Conservation (phyloP, 768 basidiomycete genomes). For the Suillus variegatus region DNA sequence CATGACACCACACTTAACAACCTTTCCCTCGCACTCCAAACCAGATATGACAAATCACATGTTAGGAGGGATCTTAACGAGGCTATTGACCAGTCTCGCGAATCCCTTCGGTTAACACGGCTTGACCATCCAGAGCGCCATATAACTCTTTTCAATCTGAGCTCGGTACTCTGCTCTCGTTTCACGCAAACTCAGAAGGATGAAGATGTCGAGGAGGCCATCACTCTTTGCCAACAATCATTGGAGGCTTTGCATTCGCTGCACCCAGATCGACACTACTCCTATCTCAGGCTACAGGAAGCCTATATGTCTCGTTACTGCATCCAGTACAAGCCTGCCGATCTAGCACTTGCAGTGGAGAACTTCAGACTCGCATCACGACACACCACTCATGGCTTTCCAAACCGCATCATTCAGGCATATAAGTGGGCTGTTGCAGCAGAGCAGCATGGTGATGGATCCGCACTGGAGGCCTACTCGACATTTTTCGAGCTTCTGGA, state of each 20-base stretch:
- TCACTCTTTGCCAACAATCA: not conserved
- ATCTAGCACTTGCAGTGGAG: not conserved
- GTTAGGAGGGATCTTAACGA: not conserved
- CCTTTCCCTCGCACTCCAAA: not conserved
- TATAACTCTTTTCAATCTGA: not conserved
- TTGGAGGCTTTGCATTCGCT: not conserved
- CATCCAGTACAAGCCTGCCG: not conserved
- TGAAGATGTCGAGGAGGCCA: not conserved
- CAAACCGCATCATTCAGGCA: not conserved
- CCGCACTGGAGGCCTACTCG: slow-evolving; percentile 2
- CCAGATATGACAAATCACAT: not conserved
- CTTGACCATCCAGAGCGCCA: not conserved
- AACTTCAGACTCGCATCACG: not conserved
- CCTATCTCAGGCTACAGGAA: not conserved
- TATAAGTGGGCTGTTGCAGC: not conserved
- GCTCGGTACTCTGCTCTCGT: not conserved
- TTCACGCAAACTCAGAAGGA: not conserved
- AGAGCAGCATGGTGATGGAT: too few relatives aligned
- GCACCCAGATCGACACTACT: not conserved
- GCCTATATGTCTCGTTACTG: not conserved
- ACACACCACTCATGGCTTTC: not conserved
- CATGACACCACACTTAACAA: not conserved
- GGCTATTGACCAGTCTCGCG: not conserved
- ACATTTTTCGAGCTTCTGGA: slow-evolving; percentile 4
- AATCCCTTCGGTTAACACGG: not conserved